Evolutionary conservation across 2,329 filamentous ascomycete species (phyloP), one percentile per base, ranked within the genome.

Genomic region (Ophiostoma ips): DNA sequence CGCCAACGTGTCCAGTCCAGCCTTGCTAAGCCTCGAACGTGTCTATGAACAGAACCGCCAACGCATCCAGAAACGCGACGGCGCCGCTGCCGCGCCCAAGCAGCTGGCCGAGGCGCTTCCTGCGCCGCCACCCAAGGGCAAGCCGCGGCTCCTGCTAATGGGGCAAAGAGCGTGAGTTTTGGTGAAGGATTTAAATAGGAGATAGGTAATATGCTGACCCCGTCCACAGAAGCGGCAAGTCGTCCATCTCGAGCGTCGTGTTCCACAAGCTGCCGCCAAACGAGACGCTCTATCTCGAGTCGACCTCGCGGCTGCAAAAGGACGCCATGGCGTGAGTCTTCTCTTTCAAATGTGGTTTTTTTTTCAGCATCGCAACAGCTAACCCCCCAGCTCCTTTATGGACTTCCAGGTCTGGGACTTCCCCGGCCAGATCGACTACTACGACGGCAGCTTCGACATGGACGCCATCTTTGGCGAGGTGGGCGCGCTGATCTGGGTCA

Each of bases 401-500:
- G 90, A 96, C 63, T 95, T 96, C 58, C 90, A 96, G 67, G 87
- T 95, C 45, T 95, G 89, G 86, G 92, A 98, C 63, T 89, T 98
- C 52, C 92, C 92, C 2, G 89, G 90, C 21, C 89, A 96, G 66
- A 79, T 96, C 56, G 87, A 95, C 67, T 72, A 79, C 50, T 94
- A 94, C 53, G 87, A 92, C 60, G 82, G 87, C 4, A 83, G 80
- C 45, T 94, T 94, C 60, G 89, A 96, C 63, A 83, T 92, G 55
- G 87, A 94, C 59, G 83, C 86, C 60, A 90, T 96, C 60, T 98
- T 98, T 65, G 85, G 87, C 57, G 88, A 90, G 61, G 87, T 94
- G 15, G 92, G 92, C 18, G 89, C 92, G 13, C 72, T 98, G 13
- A 94, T 98, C 55, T 98, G 92, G 90, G 90, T 98, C 53, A 94